Conservation (phyloP, 73 alveolate species). For the Paramecium pentaurelia region DNA sequence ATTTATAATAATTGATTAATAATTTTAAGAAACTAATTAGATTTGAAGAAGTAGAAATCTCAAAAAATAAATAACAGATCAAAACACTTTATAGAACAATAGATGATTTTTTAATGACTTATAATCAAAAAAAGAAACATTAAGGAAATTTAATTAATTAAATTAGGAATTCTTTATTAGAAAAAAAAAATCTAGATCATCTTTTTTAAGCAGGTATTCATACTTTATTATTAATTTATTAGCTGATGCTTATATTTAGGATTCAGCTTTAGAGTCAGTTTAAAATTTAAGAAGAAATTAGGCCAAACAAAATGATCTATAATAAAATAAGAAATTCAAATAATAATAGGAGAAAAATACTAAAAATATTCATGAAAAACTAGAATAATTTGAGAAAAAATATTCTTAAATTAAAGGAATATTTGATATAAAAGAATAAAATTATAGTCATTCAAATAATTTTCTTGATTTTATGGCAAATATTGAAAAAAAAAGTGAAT, state of each 20-base stretch:
- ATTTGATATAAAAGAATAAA: constrained; percentile 18
- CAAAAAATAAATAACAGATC: constrained; percentile 31
- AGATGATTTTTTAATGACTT: background rate
- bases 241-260: constrained; percentile 28
- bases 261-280: constrained; percentile 9
- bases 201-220: background rate
- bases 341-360: background rate
- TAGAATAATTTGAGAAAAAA: background rate
- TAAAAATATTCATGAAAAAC: background rate
- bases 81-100: background rate
- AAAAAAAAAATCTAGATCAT: background rate
- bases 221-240: background rate
- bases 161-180: background rate
- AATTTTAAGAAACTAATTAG: constrained; percentile 67
- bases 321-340: background rate
- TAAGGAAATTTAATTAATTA: background rate
- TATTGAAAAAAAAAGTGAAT: constrained; percentile 34
- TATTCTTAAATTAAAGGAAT: constrained; percentile 32
- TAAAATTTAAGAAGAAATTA: constrained; percentile 9
- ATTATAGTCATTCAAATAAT: background rate
- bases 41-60: constrained; percentile 58
- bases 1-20: constrained; percentile 55
- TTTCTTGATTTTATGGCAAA: constrained; percentile 26
- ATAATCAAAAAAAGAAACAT: background rate
- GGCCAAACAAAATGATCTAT: background rate